A percentile compares a stretch with the other conserved stretches of the same genome.
Evolutionary conservation across 169 alveolate species (phyloP).

Genomic region (Plasmodium reichenowi): DNA sequence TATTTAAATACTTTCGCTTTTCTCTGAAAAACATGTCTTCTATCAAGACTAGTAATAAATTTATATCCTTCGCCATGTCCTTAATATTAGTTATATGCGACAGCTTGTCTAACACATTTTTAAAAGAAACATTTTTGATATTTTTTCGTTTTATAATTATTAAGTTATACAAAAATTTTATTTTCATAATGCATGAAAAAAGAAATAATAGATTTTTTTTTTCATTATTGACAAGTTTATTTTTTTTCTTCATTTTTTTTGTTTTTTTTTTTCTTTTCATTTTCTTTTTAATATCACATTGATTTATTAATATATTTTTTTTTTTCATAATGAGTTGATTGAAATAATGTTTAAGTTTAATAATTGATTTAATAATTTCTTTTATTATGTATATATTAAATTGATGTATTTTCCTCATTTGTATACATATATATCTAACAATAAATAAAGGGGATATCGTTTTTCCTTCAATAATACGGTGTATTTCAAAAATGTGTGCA

Average conservation of each 20-base stretch:
- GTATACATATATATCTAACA: constrained; percentile 55
- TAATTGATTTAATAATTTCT: neutral
- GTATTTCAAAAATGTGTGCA: constrained; percentile 26
- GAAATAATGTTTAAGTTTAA: neutral
- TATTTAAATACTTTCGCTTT: neutral
- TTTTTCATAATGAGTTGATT: neutral
- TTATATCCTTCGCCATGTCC: neutral
- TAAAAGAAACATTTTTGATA: neutral
- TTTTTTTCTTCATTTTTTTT: neutral
- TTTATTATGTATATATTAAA: constrained; percentile 53
- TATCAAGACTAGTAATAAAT: neutral
- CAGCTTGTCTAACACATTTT: neutral
- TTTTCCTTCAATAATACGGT: constrained; percentile 32
- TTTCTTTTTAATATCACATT: neutral
- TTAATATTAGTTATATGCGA: constrained; percentile 6
- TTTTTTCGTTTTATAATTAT: constrained; percentile 16
- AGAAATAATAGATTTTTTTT: too few species aligned
- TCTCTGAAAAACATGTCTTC: neutral
- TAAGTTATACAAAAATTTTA: constrained; percentile 27
- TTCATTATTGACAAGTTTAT: neutral
- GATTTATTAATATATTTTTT: neutral
- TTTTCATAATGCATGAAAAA: constrained; percentile 25
- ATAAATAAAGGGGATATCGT: constrained; percentile 31
- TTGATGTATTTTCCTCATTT: constrained; percentile 16
- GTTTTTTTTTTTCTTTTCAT: neutral